phyloP scores from a whole-genome alignment of 371 early-diverging fungal species.

The Actinomortierella wolfii region DNA sequence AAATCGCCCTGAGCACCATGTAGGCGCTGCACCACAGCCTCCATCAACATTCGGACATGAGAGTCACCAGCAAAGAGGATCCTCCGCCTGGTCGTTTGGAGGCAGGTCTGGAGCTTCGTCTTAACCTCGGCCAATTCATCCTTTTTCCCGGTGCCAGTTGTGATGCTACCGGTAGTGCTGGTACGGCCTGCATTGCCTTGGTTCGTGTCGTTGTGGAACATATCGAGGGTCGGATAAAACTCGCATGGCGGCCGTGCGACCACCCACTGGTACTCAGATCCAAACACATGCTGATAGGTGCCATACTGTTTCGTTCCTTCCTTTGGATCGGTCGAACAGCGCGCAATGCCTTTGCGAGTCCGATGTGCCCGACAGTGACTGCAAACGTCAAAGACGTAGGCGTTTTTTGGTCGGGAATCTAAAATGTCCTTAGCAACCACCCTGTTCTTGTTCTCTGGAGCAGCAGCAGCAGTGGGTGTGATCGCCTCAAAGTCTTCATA shows the following conservation, averaged over 20 bases:
- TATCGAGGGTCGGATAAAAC: too few species aligned
- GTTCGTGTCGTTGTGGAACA: too few species aligned
- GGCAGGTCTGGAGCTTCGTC: constrained; percentile 8
- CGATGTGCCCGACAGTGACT: constrained; percentile 17
- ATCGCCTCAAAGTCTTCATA: constrained; percentile 25
- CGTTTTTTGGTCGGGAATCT: neutral
- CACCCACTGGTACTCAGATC: neutral
- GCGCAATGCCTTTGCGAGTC: too few species aligned
- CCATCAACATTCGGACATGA: constrained; percentile 14
- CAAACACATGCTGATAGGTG: constrained; percentile 10
- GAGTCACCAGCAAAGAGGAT: constrained; percentile 31
- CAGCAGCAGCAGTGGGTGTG: constrained; percentile 5
- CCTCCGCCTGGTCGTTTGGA: constrained; percentile 8
- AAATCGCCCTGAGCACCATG: constrained; percentile 18
- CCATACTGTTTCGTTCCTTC: constrained; percentile 11
- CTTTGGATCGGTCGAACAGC: constrained; percentile 12
- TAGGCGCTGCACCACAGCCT: constrained; percentile 18
- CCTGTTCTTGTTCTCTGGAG: constrained; percentile 3
- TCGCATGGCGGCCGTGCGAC: too few species aligned
- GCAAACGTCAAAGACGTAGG: constrained; percentile 28
- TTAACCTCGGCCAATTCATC: constrained; percentile 9
- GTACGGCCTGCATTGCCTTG: too few species aligned
- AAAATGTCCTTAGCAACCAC: neutral
- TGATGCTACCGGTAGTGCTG: constrained; percentile 25
- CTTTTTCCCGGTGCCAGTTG: constrained; percentile 22